Evolutionary conservation across 2,329 filamentous ascomycete species (phyloP).

Genomic region (Aspergillus ibericus): DNA sequence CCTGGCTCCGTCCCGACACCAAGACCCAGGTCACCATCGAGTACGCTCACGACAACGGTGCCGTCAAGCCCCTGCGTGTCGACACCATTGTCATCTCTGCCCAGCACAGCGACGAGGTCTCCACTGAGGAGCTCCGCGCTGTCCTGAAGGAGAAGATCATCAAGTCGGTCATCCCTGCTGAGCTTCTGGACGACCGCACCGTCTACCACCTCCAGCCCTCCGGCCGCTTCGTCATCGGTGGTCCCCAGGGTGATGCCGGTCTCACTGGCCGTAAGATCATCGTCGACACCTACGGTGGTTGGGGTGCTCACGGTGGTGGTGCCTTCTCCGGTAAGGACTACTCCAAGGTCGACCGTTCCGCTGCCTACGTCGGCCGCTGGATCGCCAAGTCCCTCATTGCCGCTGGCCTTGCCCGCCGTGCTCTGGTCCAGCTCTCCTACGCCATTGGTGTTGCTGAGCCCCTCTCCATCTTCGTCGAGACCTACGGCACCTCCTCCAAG

Average conservation of each 20-base stretch:
- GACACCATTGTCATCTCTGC: conserved; percentile 97
- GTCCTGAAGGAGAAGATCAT: conserved; percentile 97
- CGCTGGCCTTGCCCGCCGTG: conserved; percentile 85
- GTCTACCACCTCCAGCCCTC: conserved; percentile 99
- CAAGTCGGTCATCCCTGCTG: conserved; percentile 85
- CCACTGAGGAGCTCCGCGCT: conserved; percentile 88
- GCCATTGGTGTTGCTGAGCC: conserved; percentile 98
- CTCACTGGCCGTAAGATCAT: conserved; percentile 99
- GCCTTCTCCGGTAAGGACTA: conserved; percentile 99
- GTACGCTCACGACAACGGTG: conserved; percentile 92
- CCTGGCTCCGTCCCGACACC: conserved; percentile 97
- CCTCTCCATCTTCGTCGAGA: conserved; percentile 95
- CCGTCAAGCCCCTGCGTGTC: conserved; percentile 86
- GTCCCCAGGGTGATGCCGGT: conserved; percentile 97
- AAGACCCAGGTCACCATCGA: conserved; percentile 99
- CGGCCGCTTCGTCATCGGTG: conserved; percentile 97
- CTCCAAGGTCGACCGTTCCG: conserved; percentile 99
- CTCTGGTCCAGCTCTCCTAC: conserved; percentile 96
- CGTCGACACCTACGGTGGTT: conserved; percentile 99
- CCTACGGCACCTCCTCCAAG: conserved; percentile 91
- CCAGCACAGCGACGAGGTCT: conserved; percentile 86
- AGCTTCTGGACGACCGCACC: conserved; percentile 90
- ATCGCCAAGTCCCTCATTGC: conserved; percentile 97
- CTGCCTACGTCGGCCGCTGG: conserved; percentile 96
- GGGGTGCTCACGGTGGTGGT: conserved; percentile 99